Conservation (phyloP, 2,329 filamentous ascomycete species). For the Trichoderma koningiopsis region DNA sequence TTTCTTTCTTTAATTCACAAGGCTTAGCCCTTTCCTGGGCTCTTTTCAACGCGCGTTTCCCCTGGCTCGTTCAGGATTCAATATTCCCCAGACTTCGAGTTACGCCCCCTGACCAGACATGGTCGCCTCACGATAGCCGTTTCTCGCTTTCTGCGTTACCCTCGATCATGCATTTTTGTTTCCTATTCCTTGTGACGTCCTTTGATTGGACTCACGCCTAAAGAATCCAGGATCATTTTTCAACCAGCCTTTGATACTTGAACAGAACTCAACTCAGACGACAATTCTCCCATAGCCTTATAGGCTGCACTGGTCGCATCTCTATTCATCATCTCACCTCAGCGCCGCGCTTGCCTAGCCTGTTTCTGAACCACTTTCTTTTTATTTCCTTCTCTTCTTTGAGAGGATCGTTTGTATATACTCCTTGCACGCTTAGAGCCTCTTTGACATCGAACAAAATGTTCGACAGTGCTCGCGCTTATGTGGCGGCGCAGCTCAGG, state of each 20-base stretch:
- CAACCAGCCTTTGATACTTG: neutral
- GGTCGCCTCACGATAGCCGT: slow-evolving; percentile 17
- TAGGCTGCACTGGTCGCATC: neutral
- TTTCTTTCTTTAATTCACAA: neutral
- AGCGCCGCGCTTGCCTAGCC: neutral
- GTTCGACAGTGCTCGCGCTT: slow-evolving; percentile 40
- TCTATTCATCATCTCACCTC: neutral
- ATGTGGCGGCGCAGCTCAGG: slow-evolving; percentile 48
- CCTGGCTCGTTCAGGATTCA: neutral
- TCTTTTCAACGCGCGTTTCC: neutral
- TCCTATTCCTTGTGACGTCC: slow-evolving; percentile 30
- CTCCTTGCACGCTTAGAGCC: neutral
- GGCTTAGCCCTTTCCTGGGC: neutral
- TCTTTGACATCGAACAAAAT: slow-evolving; percentile 30
- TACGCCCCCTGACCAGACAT: slow-evolving; percentile 19
- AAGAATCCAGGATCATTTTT: slow-evolving; percentile 10
- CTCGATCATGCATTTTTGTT: slow-evolving; percentile 31
- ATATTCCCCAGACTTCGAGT: neutral
- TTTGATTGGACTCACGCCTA: slow-evolving; percentile 33
- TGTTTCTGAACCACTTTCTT: neutral
- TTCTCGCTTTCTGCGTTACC: neutral
- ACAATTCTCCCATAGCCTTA: neutral
- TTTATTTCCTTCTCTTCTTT: neutral
- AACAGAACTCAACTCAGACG: neutral
- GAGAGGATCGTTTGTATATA: no score